These are phyloP conservation scores for Clitopilus passeckerianus DNA, from an alignment of 768 basidiomycete species.

Conservation along the genomic window DNA sequence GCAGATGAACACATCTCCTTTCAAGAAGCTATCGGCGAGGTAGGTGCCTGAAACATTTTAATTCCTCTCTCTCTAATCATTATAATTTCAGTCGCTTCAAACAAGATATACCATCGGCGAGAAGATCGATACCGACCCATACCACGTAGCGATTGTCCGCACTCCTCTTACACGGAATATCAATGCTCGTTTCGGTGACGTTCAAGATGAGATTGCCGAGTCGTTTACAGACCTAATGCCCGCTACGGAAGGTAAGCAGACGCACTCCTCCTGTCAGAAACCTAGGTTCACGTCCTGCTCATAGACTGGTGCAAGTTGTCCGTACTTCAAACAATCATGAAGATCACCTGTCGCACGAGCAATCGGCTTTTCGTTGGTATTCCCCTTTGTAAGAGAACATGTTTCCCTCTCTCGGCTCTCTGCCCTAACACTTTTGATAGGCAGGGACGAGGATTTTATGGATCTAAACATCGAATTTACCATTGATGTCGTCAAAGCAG, in stretches of 20 bases:
- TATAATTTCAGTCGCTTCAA: slow-evolving; percentile 20
- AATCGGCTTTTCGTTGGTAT: slow-evolving; percentile 39
- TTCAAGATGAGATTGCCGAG: slow-evolving; percentile 30
- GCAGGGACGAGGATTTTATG: slow-evolving; percentile 28
- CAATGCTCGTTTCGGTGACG: slow-evolving; percentile 19
- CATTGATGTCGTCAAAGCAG: slow-evolving; percentile 22
- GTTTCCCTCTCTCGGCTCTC: background rate
- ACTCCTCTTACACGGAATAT: slow-evolving; percentile 23
- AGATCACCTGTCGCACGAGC: slow-evolving; percentile 29
- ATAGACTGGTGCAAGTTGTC: slow-evolving; percentile 31
- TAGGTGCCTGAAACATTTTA: background rate
- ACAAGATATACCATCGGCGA: slow-evolving; percentile 24
- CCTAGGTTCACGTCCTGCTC: background rate
- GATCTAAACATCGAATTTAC: slow-evolving; percentile 24
- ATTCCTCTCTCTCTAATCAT: background rate
- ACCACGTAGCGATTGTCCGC: slow-evolving; percentile 13
- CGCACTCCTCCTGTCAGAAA: slow-evolving; percentile 3
- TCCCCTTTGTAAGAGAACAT: slow-evolving; percentile 28
- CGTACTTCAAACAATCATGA: slow-evolving; percentile 14
- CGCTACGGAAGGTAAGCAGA: slow-evolving; percentile 1
- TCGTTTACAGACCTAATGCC: slow-evolving; percentile 29
- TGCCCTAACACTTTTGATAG: slow-evolving; percentile 11
- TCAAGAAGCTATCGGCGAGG: slow-evolving; percentile 2
- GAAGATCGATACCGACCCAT: slow-evolving; percentile 14
- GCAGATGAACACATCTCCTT: slow-evolving; percentile 21